These are phyloP conservation scores for Ogataea minuta DNA, from an alignment of 805 yeast genomes.

Conservation along the genomic window DNA sequence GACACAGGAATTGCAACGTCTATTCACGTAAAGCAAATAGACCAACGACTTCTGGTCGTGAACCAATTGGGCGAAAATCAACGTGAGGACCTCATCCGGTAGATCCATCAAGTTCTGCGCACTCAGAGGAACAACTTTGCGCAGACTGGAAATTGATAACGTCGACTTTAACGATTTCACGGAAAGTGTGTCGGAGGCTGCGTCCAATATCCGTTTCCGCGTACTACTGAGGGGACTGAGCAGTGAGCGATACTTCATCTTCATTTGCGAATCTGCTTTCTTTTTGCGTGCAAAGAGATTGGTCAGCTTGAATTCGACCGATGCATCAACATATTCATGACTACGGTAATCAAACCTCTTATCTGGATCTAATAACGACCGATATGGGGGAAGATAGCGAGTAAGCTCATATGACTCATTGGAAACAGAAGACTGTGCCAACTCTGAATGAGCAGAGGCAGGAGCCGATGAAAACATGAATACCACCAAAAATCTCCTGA, in stretches of 20 bases:
- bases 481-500: conserved; percentile 1
- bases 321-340: conserved; percentile 37
- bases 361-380: conserved; percentile 49
- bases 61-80: conserved; percentile 35
- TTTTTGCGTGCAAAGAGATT: conserved; percentile 12
- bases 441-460: conserved; percentile 1
- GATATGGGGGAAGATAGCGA: conserved; percentile 47
- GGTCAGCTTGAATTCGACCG: conserved; percentile 20
- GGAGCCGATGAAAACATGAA: background rate
- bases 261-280: conserved; percentile 25
- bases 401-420: conserved; percentile 22
- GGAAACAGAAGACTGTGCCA: background rate
- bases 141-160: conserved; percentile 16
- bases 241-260: conserved; percentile 49
- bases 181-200: conserved; percentile 43
- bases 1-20: conserved; percentile 48
- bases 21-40: conserved; percentile 49
- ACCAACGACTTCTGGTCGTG: conserved; percentile 42
- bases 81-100: conserved; percentile 44
- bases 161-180: conserved; percentile 37
- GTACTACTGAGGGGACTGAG: conserved; percentile 35
- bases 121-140: conserved; percentile 8
- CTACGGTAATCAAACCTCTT: conserved; percentile 50
- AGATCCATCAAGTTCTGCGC: conserved; percentile 26
- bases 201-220: conserved; percentile 33